Conservation (phyloP, 345 rosid species). For the Corymbia maculata region DNA sequence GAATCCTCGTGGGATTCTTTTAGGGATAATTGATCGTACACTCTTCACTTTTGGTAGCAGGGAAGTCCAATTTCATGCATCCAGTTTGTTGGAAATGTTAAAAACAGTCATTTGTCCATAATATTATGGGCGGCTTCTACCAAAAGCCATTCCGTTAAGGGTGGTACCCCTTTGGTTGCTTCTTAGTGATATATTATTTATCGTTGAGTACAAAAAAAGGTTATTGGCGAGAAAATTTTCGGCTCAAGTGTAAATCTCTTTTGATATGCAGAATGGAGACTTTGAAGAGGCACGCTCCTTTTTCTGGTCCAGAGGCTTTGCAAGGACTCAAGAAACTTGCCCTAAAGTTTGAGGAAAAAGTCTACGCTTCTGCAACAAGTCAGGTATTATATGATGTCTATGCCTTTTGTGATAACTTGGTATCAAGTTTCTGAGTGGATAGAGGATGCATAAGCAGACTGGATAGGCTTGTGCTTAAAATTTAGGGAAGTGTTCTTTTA, state of each 20-base stretch:
- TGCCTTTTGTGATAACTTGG: background rate
- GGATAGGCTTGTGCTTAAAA: background rate
- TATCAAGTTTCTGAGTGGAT: background rate
- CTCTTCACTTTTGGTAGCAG: background rate
- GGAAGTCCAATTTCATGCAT: background rate
- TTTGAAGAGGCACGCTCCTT: constrained; percentile 50
- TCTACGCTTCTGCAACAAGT: constrained; percentile 46
- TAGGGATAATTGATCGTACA: background rate
- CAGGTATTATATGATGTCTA: constrained; percentile 29
- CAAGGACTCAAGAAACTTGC: constrained; percentile 68
- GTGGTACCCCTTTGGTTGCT: background rate
- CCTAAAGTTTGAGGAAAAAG: constrained; percentile 72
- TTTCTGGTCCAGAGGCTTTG: constrained; percentile 59
- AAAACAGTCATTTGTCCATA: background rate
- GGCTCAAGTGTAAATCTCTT: background rate
- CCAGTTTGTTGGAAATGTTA: background rate
- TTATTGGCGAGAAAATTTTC: background rate
- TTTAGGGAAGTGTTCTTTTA: background rate
- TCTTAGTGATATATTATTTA: background rate
- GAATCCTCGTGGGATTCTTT: background rate
- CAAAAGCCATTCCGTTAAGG: background rate
- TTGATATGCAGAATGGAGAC: constrained; percentile 49
- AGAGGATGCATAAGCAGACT: background rate
- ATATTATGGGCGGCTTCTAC: background rate
- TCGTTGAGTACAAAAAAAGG: background rate